Evolutionary conservation across 352 stramenopile genomes (phyloP).

Genomic region (Pythium biforme): DNA sequence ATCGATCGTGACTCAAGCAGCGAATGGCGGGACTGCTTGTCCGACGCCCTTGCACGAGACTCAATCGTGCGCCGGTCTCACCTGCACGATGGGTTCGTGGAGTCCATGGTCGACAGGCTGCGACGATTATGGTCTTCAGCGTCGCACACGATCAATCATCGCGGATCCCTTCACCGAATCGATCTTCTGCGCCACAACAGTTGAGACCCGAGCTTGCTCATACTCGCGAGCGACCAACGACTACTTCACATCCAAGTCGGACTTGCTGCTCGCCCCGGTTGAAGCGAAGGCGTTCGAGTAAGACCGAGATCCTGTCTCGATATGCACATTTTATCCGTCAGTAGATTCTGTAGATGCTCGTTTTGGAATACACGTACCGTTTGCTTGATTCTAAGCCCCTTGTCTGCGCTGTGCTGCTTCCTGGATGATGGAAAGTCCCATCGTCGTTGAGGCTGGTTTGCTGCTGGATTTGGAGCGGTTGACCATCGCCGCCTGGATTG

Average conservation of each 20-base stretch:
- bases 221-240: slow-evolving; percentile 40
- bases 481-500: not conserved
- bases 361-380: not conserved
- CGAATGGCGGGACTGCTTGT: slow-evolving; percentile 34
- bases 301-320: not conserved
- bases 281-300: slow-evolving; percentile 34
- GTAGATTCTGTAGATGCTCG: no score
- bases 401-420: not conserved
- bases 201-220: slow-evolving; percentile 28
- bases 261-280: slow-evolving; percentile 15
- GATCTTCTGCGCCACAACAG: slow-evolving; percentile 27
- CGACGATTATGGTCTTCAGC: slow-evolving; percentile 36
- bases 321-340: no score
- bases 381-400: not conserved
- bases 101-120: slow-evolving; percentile 30
- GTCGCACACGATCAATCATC: slow-evolving; percentile 31
- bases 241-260: slow-evolving; percentile 17
- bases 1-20: slow-evolving; percentile 25
- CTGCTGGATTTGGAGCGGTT: not conserved
- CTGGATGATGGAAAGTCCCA: no score
- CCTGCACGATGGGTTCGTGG: slow-evolving; percentile 34
- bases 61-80: slow-evolving; percentile 26
- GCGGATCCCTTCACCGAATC: slow-evolving; percentile 30
- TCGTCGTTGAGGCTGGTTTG: no score
- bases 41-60: slow-evolving; percentile 14